Evolutionary conservation across 768 basidiomycete species (phyloP).

Genomic region (Boletellus sp.): DNA sequence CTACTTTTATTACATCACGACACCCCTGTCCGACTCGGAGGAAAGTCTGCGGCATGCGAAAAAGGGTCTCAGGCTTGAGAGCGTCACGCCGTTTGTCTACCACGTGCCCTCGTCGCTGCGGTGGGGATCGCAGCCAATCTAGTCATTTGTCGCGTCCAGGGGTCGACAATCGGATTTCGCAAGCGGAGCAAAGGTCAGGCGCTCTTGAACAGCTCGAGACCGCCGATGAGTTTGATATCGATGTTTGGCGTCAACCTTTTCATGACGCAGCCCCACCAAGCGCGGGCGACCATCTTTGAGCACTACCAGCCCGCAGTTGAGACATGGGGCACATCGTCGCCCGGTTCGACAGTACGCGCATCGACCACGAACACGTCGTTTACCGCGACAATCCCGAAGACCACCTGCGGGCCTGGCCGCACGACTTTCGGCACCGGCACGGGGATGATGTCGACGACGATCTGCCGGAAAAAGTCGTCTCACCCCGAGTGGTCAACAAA

Average conservation of each 20-base stretch:
- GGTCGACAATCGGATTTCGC: constrained; percentile 37
- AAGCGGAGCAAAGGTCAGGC: constrained; percentile 61
- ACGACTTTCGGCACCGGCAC: constrained; percentile 42
- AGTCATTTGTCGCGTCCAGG: constrained; percentile 47
- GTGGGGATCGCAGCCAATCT: constrained; percentile 58
- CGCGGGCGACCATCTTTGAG: constrained; percentile 48
- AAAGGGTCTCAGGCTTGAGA: constrained; percentile 59
- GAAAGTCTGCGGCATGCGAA: constrained; percentile 60
- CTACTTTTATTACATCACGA: constrained; percentile 63
- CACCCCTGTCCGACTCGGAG: constrained; percentile 44
- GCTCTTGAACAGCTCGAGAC: constrained; percentile 53
- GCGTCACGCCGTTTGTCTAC: constrained; percentile 52
- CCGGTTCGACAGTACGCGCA: constrained; percentile 31
- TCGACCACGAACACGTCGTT: constrained; percentile 29
- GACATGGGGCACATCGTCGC: constrained; percentile 47
- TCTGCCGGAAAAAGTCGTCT: constrained; percentile 28
- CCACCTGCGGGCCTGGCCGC: constrained; percentile 57
- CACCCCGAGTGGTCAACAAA: constrained; percentile 48
- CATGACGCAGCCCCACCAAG: constrained; percentile 49
- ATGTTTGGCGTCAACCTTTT: constrained; percentile 46
- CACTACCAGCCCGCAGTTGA: constrained; percentile 42
- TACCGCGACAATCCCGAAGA: constrained; percentile 46
- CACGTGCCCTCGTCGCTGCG: constrained; percentile 55
- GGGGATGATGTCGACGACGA: constrained; percentile 34
- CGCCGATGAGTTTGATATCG: constrained; percentile 49